phyloP scores from a whole-genome alignment of 2,329 filamentous ascomycete species.

The Myriosclerotinia scirpicola region DNA sequence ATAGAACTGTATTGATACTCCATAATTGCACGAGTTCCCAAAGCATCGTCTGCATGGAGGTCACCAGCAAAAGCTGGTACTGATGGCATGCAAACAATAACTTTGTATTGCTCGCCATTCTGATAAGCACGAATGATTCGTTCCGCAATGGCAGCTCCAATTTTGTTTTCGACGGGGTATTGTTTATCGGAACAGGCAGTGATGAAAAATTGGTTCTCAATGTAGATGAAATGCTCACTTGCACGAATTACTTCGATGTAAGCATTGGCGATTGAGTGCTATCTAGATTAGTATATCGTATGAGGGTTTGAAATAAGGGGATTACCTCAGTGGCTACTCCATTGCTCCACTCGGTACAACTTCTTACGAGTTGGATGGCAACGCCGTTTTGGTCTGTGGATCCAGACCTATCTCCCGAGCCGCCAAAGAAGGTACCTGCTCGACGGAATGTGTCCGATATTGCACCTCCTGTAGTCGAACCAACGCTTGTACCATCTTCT shows the following conservation, averaged over 20 bases:
- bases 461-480: slow-evolving; percentile 15
- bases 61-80: slow-evolving; percentile 83
- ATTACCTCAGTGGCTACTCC: slow-evolving; percentile 55
- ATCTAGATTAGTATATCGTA: slow-evolving; percentile 14
- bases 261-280: slow-evolving; percentile 82
- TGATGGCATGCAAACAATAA: slow-evolving; percentile 76
- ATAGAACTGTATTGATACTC: slow-evolving; percentile 84
- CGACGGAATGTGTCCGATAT: slow-evolving; percentile 19
- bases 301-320: slow-evolving; percentile 2
- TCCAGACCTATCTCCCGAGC: neutral
- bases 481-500: slow-evolving; percentile 30
- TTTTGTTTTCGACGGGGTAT: slow-evolving; percentile 71
- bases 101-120: slow-evolving; percentile 65
- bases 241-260: slow-evolving; percentile 72
- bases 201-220: slow-evolving; percentile 86
- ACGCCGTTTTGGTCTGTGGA: slow-evolving; percentile 48
- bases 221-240: slow-evolving; percentile 73
- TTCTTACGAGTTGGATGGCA: slow-evolving; percentile 45
- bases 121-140: slow-evolving; percentile 70
- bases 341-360: slow-evolving; percentile 58
- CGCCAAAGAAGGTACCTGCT: slow-evolving; percentile 13
- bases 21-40: slow-evolving; percentile 83
- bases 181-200: slow-evolving; percentile 72
- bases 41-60: slow-evolving; percentile 66
- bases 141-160: slow-evolving; percentile 76